phyloP scores from a whole-genome alignment of 805 yeast genomes.

The Wickerhamomyces queroliae region DNA sequence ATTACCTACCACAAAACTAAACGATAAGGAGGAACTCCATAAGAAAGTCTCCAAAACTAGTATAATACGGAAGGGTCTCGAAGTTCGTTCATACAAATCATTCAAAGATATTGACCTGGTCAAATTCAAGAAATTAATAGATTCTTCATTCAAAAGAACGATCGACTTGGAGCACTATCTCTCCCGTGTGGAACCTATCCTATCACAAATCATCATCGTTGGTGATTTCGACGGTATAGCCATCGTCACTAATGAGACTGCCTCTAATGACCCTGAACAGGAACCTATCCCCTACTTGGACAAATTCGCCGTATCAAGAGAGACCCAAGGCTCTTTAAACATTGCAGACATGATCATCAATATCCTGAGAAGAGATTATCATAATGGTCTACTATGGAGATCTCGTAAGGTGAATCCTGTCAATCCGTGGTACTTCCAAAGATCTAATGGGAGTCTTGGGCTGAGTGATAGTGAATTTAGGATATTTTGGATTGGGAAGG shows the following conservation, averaged over 20 bases:
- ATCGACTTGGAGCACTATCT: constrained; percentile 67
- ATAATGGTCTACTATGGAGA: constrained; percentile 81
- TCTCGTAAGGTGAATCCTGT: constrained; percentile 85
- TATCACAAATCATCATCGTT: constrained; percentile 77
- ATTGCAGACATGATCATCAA: constrained; percentile 92
- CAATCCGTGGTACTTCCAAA: constrained; percentile 95
- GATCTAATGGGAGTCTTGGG: constrained; percentile 67
- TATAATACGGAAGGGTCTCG: constrained; percentile 68
- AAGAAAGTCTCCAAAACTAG: constrained; percentile 49
- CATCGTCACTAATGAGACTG: constrained; percentile 82
- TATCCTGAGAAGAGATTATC: constrained; percentile 60
- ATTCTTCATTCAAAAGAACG: constrained; percentile 70
- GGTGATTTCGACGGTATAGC: constrained; percentile 98
- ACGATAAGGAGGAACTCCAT: constrained; percentile 10
- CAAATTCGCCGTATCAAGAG: constrained; percentile 84
- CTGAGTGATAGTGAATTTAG: constrained; percentile 35
- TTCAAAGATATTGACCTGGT: constrained; percentile 35
- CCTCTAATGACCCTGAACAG: constrained; percentile 17
- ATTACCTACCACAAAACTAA: constrained; percentile 55
- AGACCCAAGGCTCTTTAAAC: constrained; percentile 86
- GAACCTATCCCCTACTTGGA: constrained; percentile 71
- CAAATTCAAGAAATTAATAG: constrained; percentile 56
- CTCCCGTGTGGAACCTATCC: constrained; percentile 51
- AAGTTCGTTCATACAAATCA: constrained; percentile 21
- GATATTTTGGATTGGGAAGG: constrained; percentile 37